Evolutionary conservation across 106 monocot genomes (phyloP), one percentile per base, ranked within the genome.

Genomic region (Vanilla planifolia): DNA sequence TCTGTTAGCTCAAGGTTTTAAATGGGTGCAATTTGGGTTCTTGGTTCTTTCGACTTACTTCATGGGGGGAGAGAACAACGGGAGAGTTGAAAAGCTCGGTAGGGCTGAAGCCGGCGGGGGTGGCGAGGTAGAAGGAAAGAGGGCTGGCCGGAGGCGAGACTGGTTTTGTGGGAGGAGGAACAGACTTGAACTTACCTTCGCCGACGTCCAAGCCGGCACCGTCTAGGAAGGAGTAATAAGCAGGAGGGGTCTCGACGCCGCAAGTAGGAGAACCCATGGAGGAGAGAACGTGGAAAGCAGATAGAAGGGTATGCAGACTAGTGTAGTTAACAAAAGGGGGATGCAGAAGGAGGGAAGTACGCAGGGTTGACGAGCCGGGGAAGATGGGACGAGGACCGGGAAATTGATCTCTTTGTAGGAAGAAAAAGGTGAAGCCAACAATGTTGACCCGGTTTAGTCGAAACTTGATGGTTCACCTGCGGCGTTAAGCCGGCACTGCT

Each of bases 51-150:
- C 5, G 16, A n/a, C 34, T 61, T 42, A 41, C 39, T 25, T 15
- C 26, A 16, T 61, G 40, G 3, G 60, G 68, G 10, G 83, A 63
- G 46, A 81, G 74, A 59, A 95, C 73, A 11, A 79, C 82, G 9
- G 95, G 84, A 20, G 95, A 95, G 67, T 86, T 86, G n/a, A 90
- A 68, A 47, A 95, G 69, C 78, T 81, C 83, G 26, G 85, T 67
- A 6, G 85, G 83, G 78, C 79, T 83, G 35, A 86, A 86, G 2
- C 85, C 85, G n/a, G 73, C 69, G 7, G 85, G 77, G 50, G 86
- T 83, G 62, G 82, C 34, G 52, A 94, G 86, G 71, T 59, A 94
- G 35, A 42, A 39, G 13, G 60, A 61, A 61, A 24, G 39, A 15
- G 60, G 43, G 14, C 40, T 6, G 15, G 42, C 25, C 22, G 60